Base-by-base conservation (phyloP, 1,139 yeast species). In the Yamadazyma pseudoaaseri region DNA sequence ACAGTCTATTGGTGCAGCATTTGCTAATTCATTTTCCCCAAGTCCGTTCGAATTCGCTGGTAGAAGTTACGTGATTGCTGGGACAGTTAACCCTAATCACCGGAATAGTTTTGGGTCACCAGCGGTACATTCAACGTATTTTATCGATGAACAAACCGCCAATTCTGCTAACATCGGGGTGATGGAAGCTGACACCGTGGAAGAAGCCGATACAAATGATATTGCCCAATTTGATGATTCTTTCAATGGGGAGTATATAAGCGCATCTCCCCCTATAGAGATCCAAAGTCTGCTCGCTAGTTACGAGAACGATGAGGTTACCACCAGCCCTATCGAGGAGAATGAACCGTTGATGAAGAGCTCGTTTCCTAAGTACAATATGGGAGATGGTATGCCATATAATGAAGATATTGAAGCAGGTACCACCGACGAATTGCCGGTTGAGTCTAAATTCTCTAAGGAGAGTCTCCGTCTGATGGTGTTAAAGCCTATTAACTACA, bases 91-190 rank as follows among this genome's bases (percentile, higher is more conserved):
- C 21, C 36, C 41, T 3, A 32, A 40, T 27, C 46, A 43, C 20
- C 16, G 45, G 13, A 49, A 48, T 31, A 37, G 43, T 18, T 27
- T 40, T 11, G 37, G 37, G 9, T 61, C 70, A 2, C 74, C 75
- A 0, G 53, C 59, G 3, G 65, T 76, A 14, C 72, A 69, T 42
- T 63, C 78, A 0, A 73, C 74, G 1, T 50, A 56, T 23, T 72
- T 77, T 12, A 69, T 81, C 29, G 77, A 82, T 39, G 85, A 78
- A 42, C 82, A 79, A 41, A 73, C 86, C 0, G 85, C 82, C 3
- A 76, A 67, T 35, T 64, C 79, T 42, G 84, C 87, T 10, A 66
- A 65, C 22, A 72, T 81, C 34, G 81, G 79, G 1, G 83, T 81
- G 3, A 65, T 77, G 4, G 74, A 67, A 21, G 20, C 10, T 25